Base-by-base conservation (phyloP, 352 stramenopile genomes). In the Globisporangium emineosum region DNA sequence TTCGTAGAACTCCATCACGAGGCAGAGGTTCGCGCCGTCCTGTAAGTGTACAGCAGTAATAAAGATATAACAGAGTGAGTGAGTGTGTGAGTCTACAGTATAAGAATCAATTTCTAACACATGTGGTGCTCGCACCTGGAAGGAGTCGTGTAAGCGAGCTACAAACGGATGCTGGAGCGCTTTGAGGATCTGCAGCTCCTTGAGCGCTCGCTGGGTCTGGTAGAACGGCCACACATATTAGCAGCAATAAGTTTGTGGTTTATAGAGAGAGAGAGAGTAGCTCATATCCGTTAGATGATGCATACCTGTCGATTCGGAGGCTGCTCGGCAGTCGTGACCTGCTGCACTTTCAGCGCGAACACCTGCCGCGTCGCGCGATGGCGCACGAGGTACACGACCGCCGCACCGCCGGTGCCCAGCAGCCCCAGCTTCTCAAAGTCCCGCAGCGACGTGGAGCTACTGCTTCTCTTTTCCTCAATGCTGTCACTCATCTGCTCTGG, bases 281-380 rank as follows among this genome's bases (percentile, higher is more conserved):
- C n/a, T n/a, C n/a, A n/a, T n/a, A n/a, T n/a, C n/a, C n/a, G n/a
- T n/a, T n/a, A n/a, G n/a, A n/a, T n/a, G n/a, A n/a, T n/a, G n/a
- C n/a, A n/a, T 37, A 70, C 65, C 49, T 62, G 63, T 9, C 70
- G 64, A 19, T 54, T 57, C 53, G 52, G 63, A 42, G 35, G 7
- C 27, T 27, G 25, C 27, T 66, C 33, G 30, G 56, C 40, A 13
- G 61, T 42, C 25, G 54, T 66, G 32, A 37, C 40, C 47, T 50
- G 55, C 57, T 72, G 66, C 27, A 76, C 54, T 59, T 79, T 79
- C 56, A 79, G 71, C 2, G 72, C 72, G 51, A 61, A 73, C 27
- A 75, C 50, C 62, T 60, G 17, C 3, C 25, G 40, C 10, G 59
- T 68, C 29, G 19, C 25, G 2, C 45, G 57, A 47, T 76, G 66